Conservation (phyloP, 2,329 filamentous ascomycete species). For the Exophiala sp. region DNA sequence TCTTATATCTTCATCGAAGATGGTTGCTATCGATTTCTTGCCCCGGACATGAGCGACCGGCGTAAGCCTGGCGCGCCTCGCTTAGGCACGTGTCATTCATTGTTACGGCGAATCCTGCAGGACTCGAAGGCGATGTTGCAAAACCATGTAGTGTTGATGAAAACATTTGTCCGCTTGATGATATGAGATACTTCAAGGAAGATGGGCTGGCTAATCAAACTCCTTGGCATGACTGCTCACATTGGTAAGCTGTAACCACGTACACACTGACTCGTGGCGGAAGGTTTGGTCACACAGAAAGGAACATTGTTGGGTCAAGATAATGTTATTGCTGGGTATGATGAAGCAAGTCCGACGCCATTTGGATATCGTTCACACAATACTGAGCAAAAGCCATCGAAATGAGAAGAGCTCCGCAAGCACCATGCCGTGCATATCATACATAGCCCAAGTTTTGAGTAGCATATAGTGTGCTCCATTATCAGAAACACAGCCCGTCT, state of each 20-base stretch:
- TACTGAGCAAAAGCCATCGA: slow-evolving; percentile 7
- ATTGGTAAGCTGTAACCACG: background rate
- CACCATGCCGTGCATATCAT: slow-evolving; percentile 19
- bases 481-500: slow-evolving; percentile 8
- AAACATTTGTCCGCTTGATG: too few relatives aligned
- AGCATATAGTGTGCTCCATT: slow-evolving; percentile 9
- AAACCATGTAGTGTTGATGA: too few relatives aligned
- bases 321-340: slow-evolving; percentile 20
- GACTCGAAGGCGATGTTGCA: too few relatives aligned
- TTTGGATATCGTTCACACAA: slow-evolving; percentile 7
- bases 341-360: slow-evolving; percentile 14
- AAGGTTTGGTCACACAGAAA: background rate
- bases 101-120: too few relatives aligned
- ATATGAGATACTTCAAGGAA: too few relatives aligned
- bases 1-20: too few relatives aligned
- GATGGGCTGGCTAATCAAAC: too few relatives aligned
- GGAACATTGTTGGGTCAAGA: slow-evolving; percentile 9
- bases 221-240: too few relatives aligned
- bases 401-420: slow-evolving; percentile 15
- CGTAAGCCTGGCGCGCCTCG: too few relatives aligned
- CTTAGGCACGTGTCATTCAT: too few relatives aligned
- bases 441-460: slow-evolving; percentile 8
- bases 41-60: too few relatives aligned
- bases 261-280: background rate
- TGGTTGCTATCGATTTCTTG: too few relatives aligned